phyloP scores from a whole-genome alignment of 1,284 basidiomycete genomes.

The Acaromyces ingoldii region DNA sequence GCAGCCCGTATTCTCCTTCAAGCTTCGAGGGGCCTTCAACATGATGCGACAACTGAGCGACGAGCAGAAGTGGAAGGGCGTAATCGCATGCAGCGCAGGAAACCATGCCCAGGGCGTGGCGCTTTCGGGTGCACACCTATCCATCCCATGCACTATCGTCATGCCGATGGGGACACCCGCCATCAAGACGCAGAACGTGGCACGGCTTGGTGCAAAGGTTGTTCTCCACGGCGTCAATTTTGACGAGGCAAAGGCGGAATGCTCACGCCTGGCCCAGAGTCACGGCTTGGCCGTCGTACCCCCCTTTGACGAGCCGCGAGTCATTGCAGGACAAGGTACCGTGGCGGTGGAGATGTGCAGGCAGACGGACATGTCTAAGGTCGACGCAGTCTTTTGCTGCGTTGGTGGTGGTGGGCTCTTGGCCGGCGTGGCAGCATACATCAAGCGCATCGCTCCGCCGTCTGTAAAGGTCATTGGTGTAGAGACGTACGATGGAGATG shows the following conservation, averaged over 20 bases:
- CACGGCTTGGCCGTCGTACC: conserved; percentile 87
- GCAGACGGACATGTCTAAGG: conserved; percentile 47
- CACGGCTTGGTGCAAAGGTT: conserved; percentile 86
- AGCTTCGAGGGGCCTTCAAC: conserved; percentile 88
- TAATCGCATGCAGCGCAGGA: conserved; percentile 94
- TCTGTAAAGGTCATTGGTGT: conserved; percentile 78
- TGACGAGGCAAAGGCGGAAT: conserved; percentile 93
- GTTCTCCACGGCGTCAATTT: conserved; percentile 89
- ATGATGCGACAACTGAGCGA: conserved; percentile 87
- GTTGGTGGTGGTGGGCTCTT: conserved; percentile 91
- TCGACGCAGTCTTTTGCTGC: conserved; percentile 83
- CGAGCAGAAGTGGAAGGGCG: conserved; percentile 93
- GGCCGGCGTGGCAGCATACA: conserved; percentile 82
- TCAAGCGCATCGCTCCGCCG: conserved; percentile 87
- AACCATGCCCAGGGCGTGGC: conserved; percentile 99
- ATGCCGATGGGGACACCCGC: conserved; percentile 93
- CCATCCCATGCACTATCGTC: conserved; percentile 92
- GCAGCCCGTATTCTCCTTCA: conserved; percentile 98
- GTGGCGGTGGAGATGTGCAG: conserved; percentile 77
- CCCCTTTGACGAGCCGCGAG: conserved; percentile 92
- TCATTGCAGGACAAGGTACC: conserved; percentile 97
- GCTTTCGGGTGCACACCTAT: conserved; percentile 76
- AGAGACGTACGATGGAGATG: conserved; percentile 94
- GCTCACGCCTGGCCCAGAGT: conserved; percentile 70
- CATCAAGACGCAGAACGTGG: conserved; percentile 93